Percentiles rank a stretch among this genome's conserved stretches.
Evolutionary conservation across 2,329 filamentous ascomycete genomes (phyloP).

Genomic region (Cucurbitaria berberidis): DNA sequence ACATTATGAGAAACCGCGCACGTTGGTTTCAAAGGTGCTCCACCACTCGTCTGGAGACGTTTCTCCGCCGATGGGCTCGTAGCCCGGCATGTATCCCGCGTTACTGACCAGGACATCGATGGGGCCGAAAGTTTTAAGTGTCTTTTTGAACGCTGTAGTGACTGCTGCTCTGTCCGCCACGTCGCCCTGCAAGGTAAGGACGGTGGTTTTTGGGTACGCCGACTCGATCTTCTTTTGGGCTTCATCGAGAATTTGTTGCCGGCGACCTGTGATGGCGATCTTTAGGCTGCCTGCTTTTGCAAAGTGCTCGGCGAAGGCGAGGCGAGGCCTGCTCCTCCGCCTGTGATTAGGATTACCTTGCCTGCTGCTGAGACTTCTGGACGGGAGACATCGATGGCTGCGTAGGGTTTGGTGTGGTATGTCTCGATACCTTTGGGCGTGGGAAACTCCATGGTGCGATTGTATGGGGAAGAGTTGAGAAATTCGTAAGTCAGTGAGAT

Average conservation of each 20-base stretch:
- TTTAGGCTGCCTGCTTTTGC: no score
- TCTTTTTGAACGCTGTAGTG: conserved; percentile 3
- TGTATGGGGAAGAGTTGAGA: background rate
- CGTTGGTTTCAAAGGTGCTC: conserved; percentile 9
- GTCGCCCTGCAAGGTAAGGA: conserved; percentile 12
- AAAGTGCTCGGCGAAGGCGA: no score
- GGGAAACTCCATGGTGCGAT: background rate
- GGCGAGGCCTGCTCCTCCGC: no score
- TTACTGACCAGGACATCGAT: conserved; percentile 30
- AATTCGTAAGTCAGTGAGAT: no score
- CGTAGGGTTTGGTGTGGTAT: no score
- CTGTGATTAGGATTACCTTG: no score
- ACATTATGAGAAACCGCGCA: conserved; percentile 17
- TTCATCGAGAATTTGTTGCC: conserved; percentile 37
- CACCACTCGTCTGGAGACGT: background rate
- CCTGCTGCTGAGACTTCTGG: no score
- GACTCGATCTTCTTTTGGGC: conserved; percentile 38
- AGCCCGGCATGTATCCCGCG: conserved; percentile 9
- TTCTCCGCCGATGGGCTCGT: background rate
- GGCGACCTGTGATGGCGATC: no score
- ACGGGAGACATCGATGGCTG: no score
- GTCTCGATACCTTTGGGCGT: background rate
- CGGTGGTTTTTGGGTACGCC: conserved; percentile 6
- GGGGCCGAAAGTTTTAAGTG: conserved; percentile 4
- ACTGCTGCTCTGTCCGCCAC: conserved; percentile 22